phyloP scores from a whole-genome alignment of 192 early-diverging fungal genomes.

The Piromyces finnis region DNA sequence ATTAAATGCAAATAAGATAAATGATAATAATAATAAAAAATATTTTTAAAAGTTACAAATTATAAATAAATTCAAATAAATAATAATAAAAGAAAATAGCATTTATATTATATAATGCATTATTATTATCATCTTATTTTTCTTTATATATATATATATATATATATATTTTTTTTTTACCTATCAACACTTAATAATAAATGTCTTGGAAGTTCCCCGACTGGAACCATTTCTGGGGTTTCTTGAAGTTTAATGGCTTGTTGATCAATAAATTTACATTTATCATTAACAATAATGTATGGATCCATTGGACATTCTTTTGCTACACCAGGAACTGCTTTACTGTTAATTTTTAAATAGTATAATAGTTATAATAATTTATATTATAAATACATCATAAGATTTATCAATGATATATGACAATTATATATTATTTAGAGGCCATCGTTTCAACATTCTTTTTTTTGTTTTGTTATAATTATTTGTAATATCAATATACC shows the following conservation, averaged over 20 bases:
- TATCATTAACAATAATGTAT: slow-evolving; percentile 86
- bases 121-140: neutral
- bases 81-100: neutral
- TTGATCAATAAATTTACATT: slow-evolving; percentile 88
- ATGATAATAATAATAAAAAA: no score
- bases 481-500: no score
- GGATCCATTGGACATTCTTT: slow-evolving; percentile 71
- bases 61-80: no score
- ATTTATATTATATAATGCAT: neutral
- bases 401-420: neutral
- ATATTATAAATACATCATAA: neutral
- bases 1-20: no score
- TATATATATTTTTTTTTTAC: slow-evolving; percentile 5
- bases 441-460: no score
- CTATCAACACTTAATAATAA: slow-evolving; percentile 78
- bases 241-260: slow-evolving; percentile 97
- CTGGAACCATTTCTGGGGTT: slow-evolving; percentile 88
- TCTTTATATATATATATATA: neutral
- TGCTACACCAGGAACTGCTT: slow-evolving; percentile 21
- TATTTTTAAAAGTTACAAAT: no score
- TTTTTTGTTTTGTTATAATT: no score
- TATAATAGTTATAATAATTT: neutral
- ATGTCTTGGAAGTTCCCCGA: slow-evolving; percentile 94
- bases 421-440: neutral
- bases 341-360: neutral